Percentiles rank a stretch among this genome's conserved stretches.
Evolutionary conservation across 1,139 yeast genomes (phyloP).

Genomic region (Saccharomycopsis crataegensis): DNA sequence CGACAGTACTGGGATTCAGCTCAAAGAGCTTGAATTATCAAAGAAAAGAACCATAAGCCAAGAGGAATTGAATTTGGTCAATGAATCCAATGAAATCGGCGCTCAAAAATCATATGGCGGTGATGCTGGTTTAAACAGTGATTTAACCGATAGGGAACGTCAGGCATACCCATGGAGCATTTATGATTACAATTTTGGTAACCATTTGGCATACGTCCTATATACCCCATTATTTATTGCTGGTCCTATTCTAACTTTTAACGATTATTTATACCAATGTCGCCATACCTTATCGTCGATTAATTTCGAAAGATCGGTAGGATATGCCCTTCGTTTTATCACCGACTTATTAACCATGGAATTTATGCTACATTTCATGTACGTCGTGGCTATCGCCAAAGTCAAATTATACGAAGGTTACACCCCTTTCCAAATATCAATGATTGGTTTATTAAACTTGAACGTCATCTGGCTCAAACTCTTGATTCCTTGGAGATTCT

Average conservation of each 20-base stretch:
- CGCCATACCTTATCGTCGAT: conserved; percentile 33
- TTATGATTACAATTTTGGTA: conserved; percentile 49
- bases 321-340: conserved; percentile 60
- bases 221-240: conserved; percentile 91
- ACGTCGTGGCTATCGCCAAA: conserved; percentile 88
- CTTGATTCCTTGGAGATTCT: conserved; percentile 92
- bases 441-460: conserved; percentile 88
- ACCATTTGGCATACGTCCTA: conserved; percentile 68
- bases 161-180: conserved; percentile 56
- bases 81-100: background rate
- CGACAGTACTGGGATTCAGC: conserved; percentile 15
- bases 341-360: conserved; percentile 86
- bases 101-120: background rate
- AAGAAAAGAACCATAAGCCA: conserved; percentile 1
- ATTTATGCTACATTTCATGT: conserved; percentile 73
- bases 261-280: conserved; percentile 76
- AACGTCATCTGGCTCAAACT: conserved; percentile 89
- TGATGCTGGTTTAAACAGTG: background rate
- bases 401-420: conserved; percentile 87
- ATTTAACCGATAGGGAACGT: conserved; percentile 55
- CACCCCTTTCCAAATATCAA: conserved; percentile 86
- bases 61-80: conserved; percentile 2
- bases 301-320: conserved; percentile 40
- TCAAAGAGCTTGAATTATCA: background rate
- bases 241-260: conserved; percentile 90